Base-by-base conservation (phyloP, 2,329 filamentous ascomycete species). In the Cadophora malorum region DNA sequence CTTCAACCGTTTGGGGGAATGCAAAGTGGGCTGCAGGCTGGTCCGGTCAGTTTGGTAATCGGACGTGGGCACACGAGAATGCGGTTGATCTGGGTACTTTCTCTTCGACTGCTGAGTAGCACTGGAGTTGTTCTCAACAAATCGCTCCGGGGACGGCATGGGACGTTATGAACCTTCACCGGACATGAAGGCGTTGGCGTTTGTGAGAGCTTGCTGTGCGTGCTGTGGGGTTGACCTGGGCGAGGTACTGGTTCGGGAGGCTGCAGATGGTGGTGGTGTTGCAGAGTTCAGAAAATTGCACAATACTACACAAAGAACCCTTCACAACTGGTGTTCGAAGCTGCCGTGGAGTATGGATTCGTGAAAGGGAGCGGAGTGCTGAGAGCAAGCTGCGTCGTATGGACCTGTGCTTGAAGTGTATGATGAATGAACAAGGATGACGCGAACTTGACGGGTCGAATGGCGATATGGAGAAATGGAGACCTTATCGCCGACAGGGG, bases 1-100 rank as follows among this genome's bases (percentile, higher is more conserved):
- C 94, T 70, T 85, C 96, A 72, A 80, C 93, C 81, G 91, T 91
- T 78, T 91, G 87, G 74, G 2, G 91, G 47, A 67, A 58, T 55
- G 67, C 19, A 61, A 55, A n/a, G 60, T 63, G 50, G 68, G 59
- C 12, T 63, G 64, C 2, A 47, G 21, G 25, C 14, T 58, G 65
- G 52, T 56, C 33, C 55, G 62, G 38, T 67, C 38, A 45, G 23
- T 9, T 38, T 53, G 49, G 64, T 35, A 25, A 35, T 63, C 63
- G 47, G 66, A 47, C n/a, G 64, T 10, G 52, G 52, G 9, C 31
- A 28, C 5, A 35, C 66, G 63, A 31, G 68, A 59, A 12, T 14
- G 31, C 23, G 56, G 64, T 19, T 64, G 63, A 53, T 69, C 73
- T 31, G 65, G 66, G 55, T 71, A 65, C 52, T 74, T 77, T 70